Evolutionary conservation across 2,329 filamentous ascomycete species (phyloP).

Genomic region (Zarea fungicola): DNA sequence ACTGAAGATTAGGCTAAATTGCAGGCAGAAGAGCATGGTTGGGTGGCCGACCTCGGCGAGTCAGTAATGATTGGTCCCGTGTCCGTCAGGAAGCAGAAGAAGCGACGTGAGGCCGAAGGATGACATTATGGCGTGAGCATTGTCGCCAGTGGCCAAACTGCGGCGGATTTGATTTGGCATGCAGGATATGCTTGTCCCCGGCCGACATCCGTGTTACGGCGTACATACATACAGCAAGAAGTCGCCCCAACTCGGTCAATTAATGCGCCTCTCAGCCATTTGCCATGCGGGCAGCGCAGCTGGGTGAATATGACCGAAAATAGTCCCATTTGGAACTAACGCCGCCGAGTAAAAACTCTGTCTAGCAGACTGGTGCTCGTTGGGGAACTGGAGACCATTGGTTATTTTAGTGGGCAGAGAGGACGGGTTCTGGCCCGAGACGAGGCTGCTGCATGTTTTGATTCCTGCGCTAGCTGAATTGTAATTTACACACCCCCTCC

Average conservation of each 20-base stretch:
- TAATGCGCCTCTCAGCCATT: conserved; percentile 11
- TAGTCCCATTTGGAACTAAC: conserved; percentile 3
- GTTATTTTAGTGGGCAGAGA: background rate
- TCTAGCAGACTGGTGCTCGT: background rate
- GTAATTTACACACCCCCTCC: no score
- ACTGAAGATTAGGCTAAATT: no score
- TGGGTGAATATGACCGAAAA: conserved; percentile 3
- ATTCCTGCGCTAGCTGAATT: no score
- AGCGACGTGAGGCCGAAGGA: background rate
- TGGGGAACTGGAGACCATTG: background rate
- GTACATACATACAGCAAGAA: background rate
- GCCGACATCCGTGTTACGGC: background rate
- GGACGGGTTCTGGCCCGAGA: no score
- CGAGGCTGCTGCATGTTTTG: no score
- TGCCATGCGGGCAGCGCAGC: conserved; percentile 2
- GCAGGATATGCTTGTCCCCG: background rate
- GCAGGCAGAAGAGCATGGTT: background rate
- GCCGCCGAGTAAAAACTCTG: background rate
- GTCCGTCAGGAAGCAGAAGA: background rate
- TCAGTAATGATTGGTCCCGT: conserved; percentile 1
- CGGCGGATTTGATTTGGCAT: background rate
- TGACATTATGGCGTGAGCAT: background rate
- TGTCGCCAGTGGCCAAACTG: background rate
- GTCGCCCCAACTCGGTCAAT: conserved; percentile 2
- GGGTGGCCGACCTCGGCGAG: background rate